Conservation (phyloP, 257 asterid genomes). For the Cruciata laevipes region DNA sequence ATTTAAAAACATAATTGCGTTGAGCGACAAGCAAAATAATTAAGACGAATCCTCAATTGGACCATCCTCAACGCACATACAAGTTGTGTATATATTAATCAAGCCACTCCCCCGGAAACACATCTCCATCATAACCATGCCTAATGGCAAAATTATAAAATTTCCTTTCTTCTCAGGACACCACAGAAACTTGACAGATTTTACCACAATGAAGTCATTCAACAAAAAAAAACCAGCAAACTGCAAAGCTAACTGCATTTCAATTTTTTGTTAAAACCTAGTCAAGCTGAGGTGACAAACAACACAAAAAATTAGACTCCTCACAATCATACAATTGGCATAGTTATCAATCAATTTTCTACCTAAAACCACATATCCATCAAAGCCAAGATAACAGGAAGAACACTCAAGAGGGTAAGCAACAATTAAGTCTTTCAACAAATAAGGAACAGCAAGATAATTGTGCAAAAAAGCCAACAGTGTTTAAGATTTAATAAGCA, state of each 20-base stretch:
- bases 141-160: conserved; percentile 65
- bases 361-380: neutral
- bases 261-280: too few relatives aligned
- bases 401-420: neutral
- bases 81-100: conserved; percentile 85
- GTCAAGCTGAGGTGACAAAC: neutral
- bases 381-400: neutral
- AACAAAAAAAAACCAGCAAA: neutral
- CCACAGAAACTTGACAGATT: conserved; percentile 22
- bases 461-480: neutral
- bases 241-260: neutral
- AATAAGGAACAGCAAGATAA: neutral
- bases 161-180: conserved; percentile 43
- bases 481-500: neutral
- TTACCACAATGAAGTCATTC: too few relatives aligned
- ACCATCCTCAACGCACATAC: conserved; percentile 58
- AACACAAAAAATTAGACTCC: too few relatives aligned
- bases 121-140: conserved; percentile 44
- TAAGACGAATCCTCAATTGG: conserved; percentile 58
- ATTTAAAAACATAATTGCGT: conserved; percentile 52
- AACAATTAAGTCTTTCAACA: neutral
- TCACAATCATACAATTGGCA: too few relatives aligned
- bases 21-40: conserved; percentile 43
- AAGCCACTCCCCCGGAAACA: conserved; percentile 67
- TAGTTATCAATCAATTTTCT: too few relatives aligned